Evolutionary conservation across 192 early-diverging fungal species (phyloP).

Genomic region (Paraglomus occultum): DNA sequence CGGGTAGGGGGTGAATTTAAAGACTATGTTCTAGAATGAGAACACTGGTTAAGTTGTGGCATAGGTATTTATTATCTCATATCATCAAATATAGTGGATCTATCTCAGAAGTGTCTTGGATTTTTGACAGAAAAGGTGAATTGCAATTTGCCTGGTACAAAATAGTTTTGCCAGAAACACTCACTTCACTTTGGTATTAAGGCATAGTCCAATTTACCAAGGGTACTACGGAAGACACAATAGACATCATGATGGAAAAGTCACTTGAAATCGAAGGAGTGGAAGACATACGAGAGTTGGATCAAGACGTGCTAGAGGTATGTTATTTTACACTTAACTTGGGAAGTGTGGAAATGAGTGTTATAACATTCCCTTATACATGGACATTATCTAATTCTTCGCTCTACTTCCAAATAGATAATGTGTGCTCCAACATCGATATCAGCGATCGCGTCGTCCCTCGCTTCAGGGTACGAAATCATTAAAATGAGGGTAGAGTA

Average conservation of each 20-base stretch:
- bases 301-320: conserved; percentile 50
- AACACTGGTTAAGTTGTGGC: neutral
- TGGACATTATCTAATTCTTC: neutral
- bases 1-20: conserved; percentile 35
- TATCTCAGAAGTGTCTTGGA: conserved; percentile 60
- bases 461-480: conserved; percentile 47
- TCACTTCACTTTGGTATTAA: conserved; percentile 1
- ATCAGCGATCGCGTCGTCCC: conserved; percentile 31
- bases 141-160: neutral
- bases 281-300: conserved; percentile 58
- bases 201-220: conserved; percentile 46
- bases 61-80: neutral
- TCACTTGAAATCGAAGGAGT: conserved; percentile 56
- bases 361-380: too few relatives aligned
- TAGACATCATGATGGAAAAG: conserved; percentile 58
- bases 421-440: conserved; percentile 54
- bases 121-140: conserved; percentile 65
- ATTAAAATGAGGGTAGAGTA: conserved; percentile 56
- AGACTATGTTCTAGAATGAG: neutral
- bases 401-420: conserved; percentile 27
- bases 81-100: conserved; percentile 46
- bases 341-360: too few relatives aligned
- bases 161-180: neutral
- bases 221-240: conserved; percentile 39
- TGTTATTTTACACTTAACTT: neutral